Base-by-base conservation (phyloP, 345 rosid genomes). In the Populus simonii region DNA sequence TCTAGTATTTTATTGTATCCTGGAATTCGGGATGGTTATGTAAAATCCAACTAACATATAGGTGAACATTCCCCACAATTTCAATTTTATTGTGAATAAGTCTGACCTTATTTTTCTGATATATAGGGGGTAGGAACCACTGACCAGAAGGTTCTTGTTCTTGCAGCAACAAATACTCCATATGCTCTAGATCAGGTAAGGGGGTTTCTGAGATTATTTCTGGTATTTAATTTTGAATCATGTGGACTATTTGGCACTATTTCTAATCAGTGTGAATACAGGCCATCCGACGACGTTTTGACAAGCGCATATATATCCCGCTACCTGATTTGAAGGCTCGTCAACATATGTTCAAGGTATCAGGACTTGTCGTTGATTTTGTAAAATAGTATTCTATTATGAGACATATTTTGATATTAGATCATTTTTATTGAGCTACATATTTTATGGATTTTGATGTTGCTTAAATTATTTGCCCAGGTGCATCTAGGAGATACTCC, bases 401-500 rank as follows among this genome's bases (percentile, higher is more conserved):
- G 59, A 27, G 22, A 57, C 13, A 70, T 59, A 7, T n/a, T 18
- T 68, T 72, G 33, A 72, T 66, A 27, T 51, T 38, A 22, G 35
- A 16, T 61, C 39, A 70, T 80, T 41, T 33, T 71, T 51, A 23
- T 73, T 8, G 55, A 66, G 53, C 20, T 38, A 23, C 51, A 41
- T 39, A n/a, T 57, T 41, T 69, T 35, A 45, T 68, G 39, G 73
- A 22, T 39, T 73, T 39, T 71, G 78, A 68, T 75, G 45, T 29
- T 68, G 51, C 74, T 73, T 49, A 45, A 51, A 66, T 76, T 63
- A 39, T 80, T 66, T 80, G 45, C 57, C 66, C 86, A 94, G 98
- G 97, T 94, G 47, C 98, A 94, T 84, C 87, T 94, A 68, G 98
- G 98, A 74, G 98, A 94, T 83, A 94, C 98, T 7, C 98, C 98